Evolutionary conservation across 2,329 filamentous ascomycete genomes (phyloP).

Genomic region (Teratosphaeriaceae sp.): DNA sequence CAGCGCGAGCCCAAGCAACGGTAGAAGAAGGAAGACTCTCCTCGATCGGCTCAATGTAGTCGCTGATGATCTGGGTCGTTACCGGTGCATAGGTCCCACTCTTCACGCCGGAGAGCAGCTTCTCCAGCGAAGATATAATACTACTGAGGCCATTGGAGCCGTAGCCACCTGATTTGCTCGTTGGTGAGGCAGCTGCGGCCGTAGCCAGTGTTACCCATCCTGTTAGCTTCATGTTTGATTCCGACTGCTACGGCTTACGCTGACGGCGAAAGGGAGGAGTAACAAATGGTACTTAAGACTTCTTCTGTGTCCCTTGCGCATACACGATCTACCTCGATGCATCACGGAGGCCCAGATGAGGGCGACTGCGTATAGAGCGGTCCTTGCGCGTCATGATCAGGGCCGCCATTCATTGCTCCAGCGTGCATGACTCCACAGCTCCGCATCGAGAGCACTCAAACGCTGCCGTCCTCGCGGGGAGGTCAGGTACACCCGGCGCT

Average conservation of each 20-base stretch:
- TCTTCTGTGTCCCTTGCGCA: background rate
- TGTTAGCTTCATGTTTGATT: background rate
- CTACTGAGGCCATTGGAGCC: background rate
- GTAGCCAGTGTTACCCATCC: background rate
- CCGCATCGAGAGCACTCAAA: too few relatives aligned
- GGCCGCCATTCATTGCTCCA: too few relatives aligned
- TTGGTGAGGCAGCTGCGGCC: conserved; percentile 1
- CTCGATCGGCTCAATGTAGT: conserved; percentile 8
- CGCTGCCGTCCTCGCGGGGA: too few relatives aligned
- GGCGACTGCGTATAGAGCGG: too few relatives aligned
- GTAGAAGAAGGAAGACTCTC: background rate
- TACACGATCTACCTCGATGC: background rate
- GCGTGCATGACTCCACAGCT: background rate
- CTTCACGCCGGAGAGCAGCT: background rate
- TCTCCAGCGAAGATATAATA: background rate
- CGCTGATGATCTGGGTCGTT: conserved; percentile 4
- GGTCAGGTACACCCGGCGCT: too few relatives aligned
- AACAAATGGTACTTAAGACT: background rate
- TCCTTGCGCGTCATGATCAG: too few relatives aligned
- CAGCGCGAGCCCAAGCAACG: too few relatives aligned
- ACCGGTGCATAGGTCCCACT: conserved; percentile 3
- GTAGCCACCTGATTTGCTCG: background rate
- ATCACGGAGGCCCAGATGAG: background rate
- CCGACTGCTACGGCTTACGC: background rate
- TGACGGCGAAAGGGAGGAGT: background rate